Evolutionary conservation across 352 stramenopile species (phyloP).

Genomic region (Thalassiosira allenii): DNA sequence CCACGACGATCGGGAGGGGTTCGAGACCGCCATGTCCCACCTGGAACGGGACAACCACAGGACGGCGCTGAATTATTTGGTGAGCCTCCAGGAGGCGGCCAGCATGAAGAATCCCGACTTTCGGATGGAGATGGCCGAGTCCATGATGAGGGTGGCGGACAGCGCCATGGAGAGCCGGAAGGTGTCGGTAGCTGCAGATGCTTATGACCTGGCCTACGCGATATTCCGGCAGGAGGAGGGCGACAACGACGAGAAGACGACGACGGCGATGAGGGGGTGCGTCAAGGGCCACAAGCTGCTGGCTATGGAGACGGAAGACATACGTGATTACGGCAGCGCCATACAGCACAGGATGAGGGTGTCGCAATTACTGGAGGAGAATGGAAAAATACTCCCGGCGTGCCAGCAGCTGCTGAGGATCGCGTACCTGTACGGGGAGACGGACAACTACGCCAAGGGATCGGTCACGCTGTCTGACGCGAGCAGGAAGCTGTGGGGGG

Average conservation of each 20-base stretch:
- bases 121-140: conserved; percentile 28
- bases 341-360: conserved; percentile 44
- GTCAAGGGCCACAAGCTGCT: conserved; percentile 49
- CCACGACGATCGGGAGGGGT: neutral
- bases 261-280: conserved; percentile 25
- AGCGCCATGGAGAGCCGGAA: conserved; percentile 30
- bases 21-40: conserved; percentile 33
- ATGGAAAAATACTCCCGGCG: conserved; percentile 25
- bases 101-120: conserved; percentile 23
- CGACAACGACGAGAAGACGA: neutral
- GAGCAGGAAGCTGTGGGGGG: conserved; percentile 20
- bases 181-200: conserved; percentile 33
- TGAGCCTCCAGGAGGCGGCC: neutral
- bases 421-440: conserved; percentile 35
- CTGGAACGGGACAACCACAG: conserved; percentile 49
- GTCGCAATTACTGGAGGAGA: conserved; percentile 22
- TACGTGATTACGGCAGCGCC: conserved; percentile 35
- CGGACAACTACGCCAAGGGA: conserved; percentile 30
- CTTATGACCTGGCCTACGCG: conserved; percentile 36
- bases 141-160: conserved; percentile 39
- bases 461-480: conserved; percentile 27
- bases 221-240: conserved; percentile 19
- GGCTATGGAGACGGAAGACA: conserved; percentile 27
- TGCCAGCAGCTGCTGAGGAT: conserved; percentile 49
- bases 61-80: conserved; percentile 47